Base-by-base conservation (phyloP, 2,329 filamentous ascomycete genomes). In the Xylariales sp. region DNA sequence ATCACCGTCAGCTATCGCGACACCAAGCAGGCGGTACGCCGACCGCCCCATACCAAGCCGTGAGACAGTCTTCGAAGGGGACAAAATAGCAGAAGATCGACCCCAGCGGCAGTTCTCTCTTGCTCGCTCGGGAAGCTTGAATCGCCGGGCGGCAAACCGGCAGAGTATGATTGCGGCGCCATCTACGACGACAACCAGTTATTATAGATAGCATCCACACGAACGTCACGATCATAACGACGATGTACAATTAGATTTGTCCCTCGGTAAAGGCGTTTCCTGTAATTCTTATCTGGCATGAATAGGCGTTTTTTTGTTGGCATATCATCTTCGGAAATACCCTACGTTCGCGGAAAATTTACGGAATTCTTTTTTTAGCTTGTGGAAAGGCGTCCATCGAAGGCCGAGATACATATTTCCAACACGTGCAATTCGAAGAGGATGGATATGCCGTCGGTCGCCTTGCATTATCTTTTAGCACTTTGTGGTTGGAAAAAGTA, bases 81-180 rank as follows among this genome's bases (percentile, higher is more conserved):
- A 83, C 23, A 81, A 76, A 67, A 64, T 77, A 10, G 74, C 74
- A 3, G 83, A 84, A 45, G 82, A 84, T 28, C 78, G 82, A 18
- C 74, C 77, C 1, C 82, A 83, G n/a, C 75, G 85, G 18, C 82
- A 84, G 45, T 78, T 82, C 62, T 83, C 84, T 0, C 75, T 85
- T 32, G 80, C 81, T 65, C 81, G 86, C 64, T 79, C 81, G 5
- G 80, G 80, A 68, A 88, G 84, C 72, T 75, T 86, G 62, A 83
- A 79, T 68, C 77, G 77, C 48, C 77, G 82, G 71, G 75, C 80
- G 34, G 81, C 81, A 28, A 81, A 81, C 58, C 82, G 84, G 61
- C 82, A 83, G 62, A 83, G 81, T 71, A 79, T 78, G 62, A 79
- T 82, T 65, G 77, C 78, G 41, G 79, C 75, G 69, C 72, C 80